Percentiles rank a stretch among this genome's conserved stretches.
Conservation (phyloP, 2,329 filamentous ascomycete species). For the Talaromyces sp. region DNA sequence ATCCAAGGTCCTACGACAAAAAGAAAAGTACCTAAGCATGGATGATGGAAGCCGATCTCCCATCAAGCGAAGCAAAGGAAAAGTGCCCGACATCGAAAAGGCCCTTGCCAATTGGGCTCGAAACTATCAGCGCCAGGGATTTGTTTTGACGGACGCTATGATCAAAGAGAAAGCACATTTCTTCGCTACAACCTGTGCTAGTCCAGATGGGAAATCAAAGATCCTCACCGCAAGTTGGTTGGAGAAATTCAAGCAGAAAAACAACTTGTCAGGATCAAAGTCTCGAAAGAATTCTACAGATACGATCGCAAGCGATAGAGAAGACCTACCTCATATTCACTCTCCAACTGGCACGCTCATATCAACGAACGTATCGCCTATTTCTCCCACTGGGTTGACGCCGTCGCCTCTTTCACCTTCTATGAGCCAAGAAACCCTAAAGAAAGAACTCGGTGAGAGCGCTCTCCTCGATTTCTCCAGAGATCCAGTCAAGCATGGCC, state of each 20-base stretch:
- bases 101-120: conserved; percentile 83
- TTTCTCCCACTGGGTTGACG: conserved; percentile 63
- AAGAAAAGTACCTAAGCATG: conserved; percentile 85
- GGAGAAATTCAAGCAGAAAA: conserved; percentile 93
- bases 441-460: conserved; percentile 53
- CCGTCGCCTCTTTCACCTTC: conserved; percentile 68
- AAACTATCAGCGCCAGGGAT: conserved; percentile 73
- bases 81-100: conserved; percentile 86
- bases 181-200: conserved; percentile 71
- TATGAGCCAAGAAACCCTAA: conserved; percentile 67
- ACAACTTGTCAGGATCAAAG: conserved; percentile 58
- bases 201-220: conserved; percentile 68
- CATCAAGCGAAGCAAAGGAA: conserved; percentile 77
- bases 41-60: conserved; percentile 77
- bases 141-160: conserved; percentile 70
- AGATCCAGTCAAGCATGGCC: conserved; percentile 58
- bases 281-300: conserved; percentile 52
- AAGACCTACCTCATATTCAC: conserved; percentile 58
- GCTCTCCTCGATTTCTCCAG: conserved; percentile 60
- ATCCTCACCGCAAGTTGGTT: conserved; percentile 75
- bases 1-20: conserved; percentile 93
- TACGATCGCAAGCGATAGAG: conserved; percentile 62
- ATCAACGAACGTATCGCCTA: conserved; percentile 66
- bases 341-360: conserved; percentile 57
- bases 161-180: conserved; percentile 80